Evolutionary conservation across 2,329 filamentous ascomycete species (phyloP), one percentile per base, ranked within the genome.

Genomic region (Hypoxylon sp.): DNA sequence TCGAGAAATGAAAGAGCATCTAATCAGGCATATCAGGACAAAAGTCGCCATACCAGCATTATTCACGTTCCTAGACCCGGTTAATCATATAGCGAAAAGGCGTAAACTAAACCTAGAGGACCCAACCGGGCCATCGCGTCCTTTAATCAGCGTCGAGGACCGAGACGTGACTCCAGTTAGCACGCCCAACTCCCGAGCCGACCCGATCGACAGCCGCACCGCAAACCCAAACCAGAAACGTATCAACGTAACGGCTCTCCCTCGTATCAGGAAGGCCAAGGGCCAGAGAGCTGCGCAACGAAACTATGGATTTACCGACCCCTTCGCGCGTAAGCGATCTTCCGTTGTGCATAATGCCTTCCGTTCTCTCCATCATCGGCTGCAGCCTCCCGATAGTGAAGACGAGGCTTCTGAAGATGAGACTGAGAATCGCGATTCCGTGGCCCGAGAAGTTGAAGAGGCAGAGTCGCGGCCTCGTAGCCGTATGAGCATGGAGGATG

Each of bases 321-420:
- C 86, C 0, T 89, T 88, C 72, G 92, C 82, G 22, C 84, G 86
- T 65, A 83, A 85, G 66, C 91, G 85, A 75, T 88, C 85, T 78
- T 71, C 86, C 66, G 74, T 84, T 74, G 74, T 78, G 13, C 81
- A 81, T 44, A 89, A 88, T 64, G 85, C 88, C 22, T 88, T 93
- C 75, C 88, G 93, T 55, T 91, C 92, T 6, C 84, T 98, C 17
- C 93, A 97, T 75, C 91, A 97, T 78, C 87, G 89, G 32, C 82
- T 95, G 65, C 86, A 91, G 68, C 86, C 89, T 68, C 86, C 91
- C 73, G 87, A 90, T 65, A 91, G 91, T 66, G 90, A 92, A 43
- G 91, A 91, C n/a, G 92, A 97, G 75, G 96, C 93, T 19, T 76
- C 74, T 0, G 94, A 97, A 68, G 94, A 96, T 69, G 93, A 97